Evolutionary conservation across 129 eudicot species (phyloP), one percentile per base, ranked within the genome.

Genomic region (Helichrysum umbraculigerum): DNA sequence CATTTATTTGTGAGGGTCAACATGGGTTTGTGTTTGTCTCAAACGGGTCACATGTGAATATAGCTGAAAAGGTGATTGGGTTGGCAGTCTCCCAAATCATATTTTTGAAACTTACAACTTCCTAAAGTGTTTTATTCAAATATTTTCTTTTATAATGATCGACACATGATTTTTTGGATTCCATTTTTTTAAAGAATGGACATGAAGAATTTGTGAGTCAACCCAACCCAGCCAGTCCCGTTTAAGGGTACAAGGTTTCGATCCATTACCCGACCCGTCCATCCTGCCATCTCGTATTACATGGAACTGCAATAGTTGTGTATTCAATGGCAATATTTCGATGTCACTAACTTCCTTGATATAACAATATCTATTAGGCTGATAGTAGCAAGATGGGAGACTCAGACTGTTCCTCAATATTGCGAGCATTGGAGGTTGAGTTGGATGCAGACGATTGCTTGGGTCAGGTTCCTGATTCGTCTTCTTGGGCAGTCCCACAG

Each of bases 301-400:
- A 19, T 58, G 0, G 1, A 8, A 56, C 11, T 1, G 15, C 64
- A 20, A 58, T 58, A 11, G 3, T 58, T 62, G 37, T 14, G 35
- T 30, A 28, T 62, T 12, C 14, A 62, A 29, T 28, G n/a, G 25
- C 17, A 6, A 34, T 14, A 66, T 39, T 35, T 67, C 11, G 4
- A 4, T 1, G 21, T 14, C 19, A 70, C 7, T 50, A 29, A 51
- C 39, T 30, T 10, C 8, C 3, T 37, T n/a, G 12, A 11, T 74
- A 22, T 17, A 61, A 20, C 41, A 59, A 28, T 41, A 39, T 70
- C 17, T 33, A 34, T 33, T 78, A 92, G 98, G 96, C 86, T 15
- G 96, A 86, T 69, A 73, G 84, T 70, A 85, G 90, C 20, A 90
- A 88, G 86, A 77, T 85, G 68, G 96, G 88, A 69, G 85, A 81